Base-by-base conservation (phyloP, 495 filamentous ascomycete species). In the Pseudevernia furfuracea region DNA sequence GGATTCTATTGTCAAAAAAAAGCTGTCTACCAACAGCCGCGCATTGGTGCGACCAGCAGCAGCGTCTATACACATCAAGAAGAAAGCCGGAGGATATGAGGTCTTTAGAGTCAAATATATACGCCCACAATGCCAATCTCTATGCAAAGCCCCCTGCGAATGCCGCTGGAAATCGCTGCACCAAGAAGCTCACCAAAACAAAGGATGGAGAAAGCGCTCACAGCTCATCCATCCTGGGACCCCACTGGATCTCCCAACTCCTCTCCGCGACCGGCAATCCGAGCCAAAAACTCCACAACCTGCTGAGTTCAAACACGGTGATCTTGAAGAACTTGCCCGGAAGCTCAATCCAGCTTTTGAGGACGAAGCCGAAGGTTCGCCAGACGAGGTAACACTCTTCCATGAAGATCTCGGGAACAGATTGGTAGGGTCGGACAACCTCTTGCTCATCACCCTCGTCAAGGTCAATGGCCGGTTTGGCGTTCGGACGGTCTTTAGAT, bases 221-320 rank as follows among this genome's bases (percentile, higher is more conserved):
- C 62, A 89, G 67, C 75, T 89, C 89, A 68, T 90, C 85, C 57
- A 77, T 73, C 55, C 70, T 76, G 34, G 86, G 82, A 12, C 43
- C 44, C 39, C 77, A 67, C 66, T 79, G 71, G 39, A 92, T 73
- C 60, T 78, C 76, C 89, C 90, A 96, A 15, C 74, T 77, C 66
- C 90, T 79, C 8, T 87, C 86, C 55, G 76, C 76, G 23, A 92
- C 84, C 11, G 90, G 88, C 61, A 90, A 72, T 36, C 92, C 92
- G n/a, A 96, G 75, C 77, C 86, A 96, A 70, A 78, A 89, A 58
- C 87, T 81, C 84, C 86, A 93, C 23, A 89, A 66, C 48, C 92
- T 81, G 55, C 71, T 72, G 7, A 81, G 52, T 72, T 96, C 91
- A 0, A 80, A 69, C 4, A 83, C 65, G 14, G 79, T 34, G 58